Percentiles rank a stretch among this genome's conserved stretches.
These are phyloP conservation scores for Boletellus emodensis DNA, from an alignment of 768 basidiomycete species.

Conservation along the genomic window DNA sequence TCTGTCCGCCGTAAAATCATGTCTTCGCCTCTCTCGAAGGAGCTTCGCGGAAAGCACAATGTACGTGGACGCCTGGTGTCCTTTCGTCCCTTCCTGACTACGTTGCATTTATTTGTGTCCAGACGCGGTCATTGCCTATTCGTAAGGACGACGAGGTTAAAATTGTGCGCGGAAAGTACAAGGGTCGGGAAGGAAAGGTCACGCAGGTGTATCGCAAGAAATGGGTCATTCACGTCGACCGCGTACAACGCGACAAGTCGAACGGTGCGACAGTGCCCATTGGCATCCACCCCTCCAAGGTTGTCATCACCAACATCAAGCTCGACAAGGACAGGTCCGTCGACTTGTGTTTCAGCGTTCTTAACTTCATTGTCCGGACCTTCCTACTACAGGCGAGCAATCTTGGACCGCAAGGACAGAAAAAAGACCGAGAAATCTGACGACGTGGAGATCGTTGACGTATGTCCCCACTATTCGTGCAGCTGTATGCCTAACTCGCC, in stretches of 20 bases:
- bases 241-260: constrained; percentile 95
- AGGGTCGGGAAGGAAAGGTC: constrained; percentile 98
- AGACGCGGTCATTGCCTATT: constrained; percentile 90
- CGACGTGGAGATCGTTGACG: constrained; percentile 80
- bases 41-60: constrained; percentile 87
- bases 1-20: constrained; percentile 96
- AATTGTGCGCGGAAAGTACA: constrained; percentile 96
- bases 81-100: neutral
- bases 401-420: constrained; percentile 81
- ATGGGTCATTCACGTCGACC: constrained; percentile 98
- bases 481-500: constrained; percentile 9
- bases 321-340: constrained; percentile 82
- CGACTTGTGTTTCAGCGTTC: neutral
- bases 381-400: constrained; percentile 57
- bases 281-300: constrained; percentile 95
- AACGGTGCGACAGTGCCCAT: constrained; percentile 93
- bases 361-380: constrained; percentile 4
- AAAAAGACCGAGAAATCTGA: constrained; percentile 55
- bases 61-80: constrained; percentile 43
- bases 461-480: constrained; percentile 39
- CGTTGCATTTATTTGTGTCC: neutral
- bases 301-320: constrained; percentile 91
- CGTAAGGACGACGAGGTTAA: constrained; percentile 98
- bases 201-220: constrained; percentile 98
- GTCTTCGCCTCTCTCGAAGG: constrained; percentile 94